Conservation (phyloP, 2,329 filamentous ascomycete species). For the Nigrospora osmanthi region DNA sequence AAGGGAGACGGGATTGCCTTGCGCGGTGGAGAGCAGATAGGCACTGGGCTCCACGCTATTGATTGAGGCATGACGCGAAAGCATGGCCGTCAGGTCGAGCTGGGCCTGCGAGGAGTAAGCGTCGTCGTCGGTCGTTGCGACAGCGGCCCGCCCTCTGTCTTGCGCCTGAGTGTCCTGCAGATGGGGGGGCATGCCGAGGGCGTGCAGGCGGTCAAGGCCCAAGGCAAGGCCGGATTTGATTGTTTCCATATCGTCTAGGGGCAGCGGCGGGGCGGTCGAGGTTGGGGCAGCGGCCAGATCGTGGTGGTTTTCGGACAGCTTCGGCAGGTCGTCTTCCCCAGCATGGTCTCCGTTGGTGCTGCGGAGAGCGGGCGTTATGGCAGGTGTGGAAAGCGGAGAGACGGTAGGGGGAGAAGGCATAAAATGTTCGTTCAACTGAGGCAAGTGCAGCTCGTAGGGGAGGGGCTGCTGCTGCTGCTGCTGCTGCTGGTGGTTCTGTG, state of each 20-base stretch:
- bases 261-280: constrained; percentile 4
- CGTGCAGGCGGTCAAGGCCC: constrained; percentile 2
- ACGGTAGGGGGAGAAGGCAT: constrained; percentile 24
- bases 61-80: constrained; percentile 9
- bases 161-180: background rate
- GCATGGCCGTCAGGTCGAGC: constrained; percentile 6
- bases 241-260: background rate
- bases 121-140: constrained; percentile 23
- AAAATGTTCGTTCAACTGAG: constrained; percentile 7
- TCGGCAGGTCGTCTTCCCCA: constrained; percentile 14
- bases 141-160: constrained; percentile 11
- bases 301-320: constrained; percentile 8
- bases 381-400: constrained; percentile 25
- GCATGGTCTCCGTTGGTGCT: constrained; percentile 19
- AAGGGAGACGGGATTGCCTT: constrained; percentile 12
- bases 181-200: constrained; percentile 6
- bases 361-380: constrained; percentile 14
- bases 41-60: constrained; percentile 21
- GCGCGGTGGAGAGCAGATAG: constrained; percentile 20
- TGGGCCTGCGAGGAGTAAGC: constrained; percentile 12
- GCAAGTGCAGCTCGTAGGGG: constrained; percentile 4
- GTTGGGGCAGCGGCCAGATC: background rate
- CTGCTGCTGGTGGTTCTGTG: constrained; percentile 1
- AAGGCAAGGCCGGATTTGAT: background rate
- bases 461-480: background rate